Evolutionary conservation across 208 protist genomes (phyloP).

Genomic region (Trichomonas gallinae): DNA sequence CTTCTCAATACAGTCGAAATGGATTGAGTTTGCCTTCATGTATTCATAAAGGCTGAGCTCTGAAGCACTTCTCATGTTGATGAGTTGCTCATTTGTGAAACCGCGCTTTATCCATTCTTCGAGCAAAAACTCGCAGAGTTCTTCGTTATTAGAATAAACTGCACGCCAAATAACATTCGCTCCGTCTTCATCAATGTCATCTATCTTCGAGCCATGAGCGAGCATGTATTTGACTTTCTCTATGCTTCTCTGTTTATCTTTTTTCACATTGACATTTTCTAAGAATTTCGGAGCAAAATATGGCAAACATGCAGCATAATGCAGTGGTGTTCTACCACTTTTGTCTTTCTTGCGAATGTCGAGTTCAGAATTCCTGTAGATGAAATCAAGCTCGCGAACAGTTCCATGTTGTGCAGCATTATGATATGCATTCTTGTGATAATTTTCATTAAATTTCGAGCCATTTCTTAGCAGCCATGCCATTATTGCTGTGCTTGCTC

Average conservation of each 20-base stretch:
- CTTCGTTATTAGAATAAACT: not conserved
- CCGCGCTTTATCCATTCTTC: not conserved
- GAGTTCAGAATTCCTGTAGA: not conserved
- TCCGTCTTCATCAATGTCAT: not conserved
- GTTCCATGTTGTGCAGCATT: not conserved
- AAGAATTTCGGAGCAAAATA: not conserved
- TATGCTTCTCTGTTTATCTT: not conserved
- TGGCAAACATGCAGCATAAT: not conserved
- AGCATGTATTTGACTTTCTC: not conserved
- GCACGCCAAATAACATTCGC: not conserved
- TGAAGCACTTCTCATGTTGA: not conserved
- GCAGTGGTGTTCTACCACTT: not conserved
- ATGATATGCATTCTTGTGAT: not conserved
- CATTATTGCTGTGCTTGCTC: not conserved
- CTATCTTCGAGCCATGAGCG: not conserved
- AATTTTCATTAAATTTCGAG: not conserved
- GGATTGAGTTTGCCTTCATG: not conserved
- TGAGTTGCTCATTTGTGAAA: not conserved
- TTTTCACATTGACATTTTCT: not conserved
- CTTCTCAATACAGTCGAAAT: not conserved
- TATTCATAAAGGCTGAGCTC: not conserved
- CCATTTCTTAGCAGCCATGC: not conserved
- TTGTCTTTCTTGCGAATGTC: not conserved
- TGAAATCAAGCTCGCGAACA: not conserved
- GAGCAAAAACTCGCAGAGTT: not conserved